phyloP scores from a whole-genome alignment of 345 rosid genomes.

The Triadica sebifera region DNA sequence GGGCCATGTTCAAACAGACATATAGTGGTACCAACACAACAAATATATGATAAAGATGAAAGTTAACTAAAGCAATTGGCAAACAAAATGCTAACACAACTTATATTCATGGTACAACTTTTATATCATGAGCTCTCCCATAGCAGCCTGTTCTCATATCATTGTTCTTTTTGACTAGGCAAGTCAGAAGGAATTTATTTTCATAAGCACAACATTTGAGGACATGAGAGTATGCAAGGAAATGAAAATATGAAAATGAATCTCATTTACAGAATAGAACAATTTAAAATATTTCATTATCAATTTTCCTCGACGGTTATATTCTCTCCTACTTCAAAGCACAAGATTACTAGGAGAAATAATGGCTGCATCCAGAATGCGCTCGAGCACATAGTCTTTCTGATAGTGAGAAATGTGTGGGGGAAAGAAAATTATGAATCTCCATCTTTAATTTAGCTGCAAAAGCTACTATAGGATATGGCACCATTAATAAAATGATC shows the following conservation, averaged over 20 bases:
- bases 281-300: background rate
- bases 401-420: no score
- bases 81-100: background rate
- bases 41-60: background rate
- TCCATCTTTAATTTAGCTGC: background rate
- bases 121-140: background rate
- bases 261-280: no score
- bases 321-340: background rate
- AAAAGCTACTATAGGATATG: background rate
- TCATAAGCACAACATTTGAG: background rate
- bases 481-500: background rate
- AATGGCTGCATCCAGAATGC: no score
- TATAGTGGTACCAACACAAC: background rate
- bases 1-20: background rate
- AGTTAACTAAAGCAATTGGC: background rate
- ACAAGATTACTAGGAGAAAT: background rate
- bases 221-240: background rate
- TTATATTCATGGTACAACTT: background rate
- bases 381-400: no score
- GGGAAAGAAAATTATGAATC: no score
- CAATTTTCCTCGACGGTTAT: background rate
- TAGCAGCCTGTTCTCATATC: background rate
- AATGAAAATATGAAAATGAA: background rate
- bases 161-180: background rate
- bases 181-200: background rate